Base-by-base conservation (phyloP, 176 grass and related monocot species). In the Zoysia japonica region DNA sequence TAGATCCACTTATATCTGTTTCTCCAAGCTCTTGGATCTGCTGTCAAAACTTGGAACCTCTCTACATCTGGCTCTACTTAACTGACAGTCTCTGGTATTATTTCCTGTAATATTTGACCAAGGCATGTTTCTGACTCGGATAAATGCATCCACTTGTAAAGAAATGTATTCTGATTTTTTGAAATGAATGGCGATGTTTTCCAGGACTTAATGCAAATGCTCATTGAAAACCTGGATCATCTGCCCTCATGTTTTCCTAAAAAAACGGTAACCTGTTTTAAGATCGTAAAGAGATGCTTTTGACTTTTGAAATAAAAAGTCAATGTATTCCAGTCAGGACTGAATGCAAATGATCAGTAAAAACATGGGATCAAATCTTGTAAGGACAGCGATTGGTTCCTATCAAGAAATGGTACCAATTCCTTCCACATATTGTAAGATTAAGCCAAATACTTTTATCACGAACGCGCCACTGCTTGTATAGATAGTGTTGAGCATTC, bases 1-100 rank as follows among this genome's bases (percentile, higher is more conserved):
- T 97, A 88, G 78, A 73, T 77, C 3, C 38, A 61, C 1, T 35
- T 11, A 61, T n/a, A 61, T 61, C 59, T 11, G 57, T 35, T 61
- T 61, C 20, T 4, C 57, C 20, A 36, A 61, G 9, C 17, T 60
- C n/a, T 36, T 61, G 59, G 59, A 61, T 11, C n/a, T 60, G 20
- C 8, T 61, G 20, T 35, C 59, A 36, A 3, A 61, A 20, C 59
- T 35, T 94, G 84, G 78, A 73, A 77, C 12, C 37, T 52, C 61
- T 14, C 19, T 40, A 42, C 10, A 54, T 12, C 37, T 53, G 9
- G 9, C 37, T 43, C 1, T 3, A 19, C 63, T 45, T 77, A 36
- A 44, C 12, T 5, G 45, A 15, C 64, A 75, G 68, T 40, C 35
- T 35, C 49, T 50, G 36, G 2, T 36, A 59, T 12, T 10, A 45